phyloP scores from a whole-genome alignment of 2,329 filamentous ascomycete genomes.

The Botrytis squamosa region DNA sequence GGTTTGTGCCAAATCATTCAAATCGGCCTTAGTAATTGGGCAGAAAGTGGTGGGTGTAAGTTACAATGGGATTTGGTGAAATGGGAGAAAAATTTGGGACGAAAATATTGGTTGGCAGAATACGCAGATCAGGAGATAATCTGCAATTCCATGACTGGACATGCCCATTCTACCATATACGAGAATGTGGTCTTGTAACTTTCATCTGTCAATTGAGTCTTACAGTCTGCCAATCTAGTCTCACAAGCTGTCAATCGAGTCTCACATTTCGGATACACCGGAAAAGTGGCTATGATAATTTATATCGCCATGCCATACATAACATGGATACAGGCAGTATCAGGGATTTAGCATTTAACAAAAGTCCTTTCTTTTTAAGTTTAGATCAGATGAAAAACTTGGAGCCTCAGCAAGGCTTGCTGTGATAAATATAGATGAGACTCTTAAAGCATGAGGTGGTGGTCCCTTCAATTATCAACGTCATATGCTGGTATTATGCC shows the following conservation, averaged over 20 bases:
- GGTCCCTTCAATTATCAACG: background rate
- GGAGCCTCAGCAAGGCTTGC: background rate
- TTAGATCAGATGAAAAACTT: background rate
- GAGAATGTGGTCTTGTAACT: background rate
- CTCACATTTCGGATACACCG: background rate
- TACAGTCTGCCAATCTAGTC: background rate
- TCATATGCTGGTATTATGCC: background rate
- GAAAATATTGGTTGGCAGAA: background rate
- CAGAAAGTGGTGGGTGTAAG: background rate
- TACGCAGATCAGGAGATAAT: background rate
- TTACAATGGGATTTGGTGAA: background rate
- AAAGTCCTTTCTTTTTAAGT: background rate
- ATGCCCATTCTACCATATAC: background rate
- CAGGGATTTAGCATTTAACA: background rate
- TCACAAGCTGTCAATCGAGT: background rate
- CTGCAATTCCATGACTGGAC: background rate
- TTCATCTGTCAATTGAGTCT: background rate
- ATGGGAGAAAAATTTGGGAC: background rate
- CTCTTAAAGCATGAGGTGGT: background rate
- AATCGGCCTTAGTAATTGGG: no score
- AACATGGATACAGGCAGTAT: background rate
- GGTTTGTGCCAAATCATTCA: no score
- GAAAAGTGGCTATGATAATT: background rate
- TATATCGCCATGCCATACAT: background rate
- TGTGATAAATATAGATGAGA: background rate